Evolutionary conservation across 805 yeast genomes (phyloP), one percentile per base, ranked within the genome.

Genomic region (Blastobotrys mokoenaii): DNA sequence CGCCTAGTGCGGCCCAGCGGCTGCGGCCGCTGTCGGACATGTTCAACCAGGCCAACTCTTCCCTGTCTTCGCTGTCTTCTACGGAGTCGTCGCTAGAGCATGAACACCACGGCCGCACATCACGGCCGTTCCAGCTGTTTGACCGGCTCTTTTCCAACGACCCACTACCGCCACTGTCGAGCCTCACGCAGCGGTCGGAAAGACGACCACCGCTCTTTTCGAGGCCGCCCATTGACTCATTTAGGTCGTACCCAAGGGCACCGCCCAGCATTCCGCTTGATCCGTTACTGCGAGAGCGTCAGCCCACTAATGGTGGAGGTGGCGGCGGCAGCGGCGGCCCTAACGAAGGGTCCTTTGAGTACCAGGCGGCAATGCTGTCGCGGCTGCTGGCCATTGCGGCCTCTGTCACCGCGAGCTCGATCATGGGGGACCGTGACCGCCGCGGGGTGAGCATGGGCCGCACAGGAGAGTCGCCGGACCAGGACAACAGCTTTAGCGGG

Each of bases 301-400:
- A 18, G n/a, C n/a, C n/a, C n/a, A n/a, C n/a, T n/a, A n/a, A n/a
- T n/a, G n/a, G n/a, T 18, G 14, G 22, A 11, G 39, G 25, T 18
- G 25, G 22, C 20, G 20, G 25, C 22, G 7, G 15, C 7, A 15
- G 39, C 14, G 18, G 18, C 15, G n/a, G 22, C n/a, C 22, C 41
- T 3, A 12, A 12, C 10, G 32, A 16, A 5, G 34, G 31, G 41
- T 11, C 27, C 31, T 50, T 51, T 22, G 65, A 63, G 40, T 58
- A 55, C 40, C 76, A 71, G 46, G 62, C 71, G 1, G 64, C 67
- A 12, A 66, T 70, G 63, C 58, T 71, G 4, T 66, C 75, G 1
- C 56, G 73, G 31, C 52, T 71, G 15, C 50, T 71, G 27, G 71
- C 72, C 15, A 55, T 69, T 16, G 76, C 76, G 1, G 73, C 76